These are phyloP conservation scores for Alnus rubra DNA, from an alignment of 306 rosid species.

Conservation along the genomic window DNA sequence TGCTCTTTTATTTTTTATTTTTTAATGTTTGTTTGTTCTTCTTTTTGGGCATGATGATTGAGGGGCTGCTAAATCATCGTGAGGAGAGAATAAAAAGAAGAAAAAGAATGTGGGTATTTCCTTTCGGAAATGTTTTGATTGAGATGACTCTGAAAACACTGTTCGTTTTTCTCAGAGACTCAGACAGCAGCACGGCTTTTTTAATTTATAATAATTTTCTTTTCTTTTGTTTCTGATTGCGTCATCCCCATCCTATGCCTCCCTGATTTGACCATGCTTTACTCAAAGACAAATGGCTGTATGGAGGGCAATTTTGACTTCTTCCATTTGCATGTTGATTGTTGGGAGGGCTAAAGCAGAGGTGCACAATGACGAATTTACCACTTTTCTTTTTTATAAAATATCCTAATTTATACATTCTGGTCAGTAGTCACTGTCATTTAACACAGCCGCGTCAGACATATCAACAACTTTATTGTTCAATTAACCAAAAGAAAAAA, in stretches of 20 bases:
- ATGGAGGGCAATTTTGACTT: slow-evolving; percentile 20
- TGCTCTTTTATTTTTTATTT: neutral
- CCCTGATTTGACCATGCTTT: neutral
- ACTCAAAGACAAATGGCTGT: no score
- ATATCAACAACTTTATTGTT: neutral
- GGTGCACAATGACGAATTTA: neutral
- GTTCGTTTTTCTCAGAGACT: neutral
- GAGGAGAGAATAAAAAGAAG: neutral
- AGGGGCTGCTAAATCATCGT: neutral
- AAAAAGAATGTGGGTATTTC: neutral
- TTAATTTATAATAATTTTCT: no score
- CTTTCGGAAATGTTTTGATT: neutral
- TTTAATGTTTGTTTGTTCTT: neutral
- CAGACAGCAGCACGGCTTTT: neutral
- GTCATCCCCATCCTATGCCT: slow-evolving; percentile 8
- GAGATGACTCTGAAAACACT: neutral
- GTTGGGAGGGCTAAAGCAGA: neutral
- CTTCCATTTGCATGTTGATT: neutral
- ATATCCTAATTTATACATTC: neutral
- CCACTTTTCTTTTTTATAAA: neutral
- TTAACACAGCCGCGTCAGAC: neutral
- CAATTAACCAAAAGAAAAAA: neutral
- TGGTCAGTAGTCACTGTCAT: neutral
- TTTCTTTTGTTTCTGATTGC: neutral
- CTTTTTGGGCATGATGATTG: neutral